Conservation (phyloP, 164 flowering plant species). For the Aristolochia californica region DNA sequence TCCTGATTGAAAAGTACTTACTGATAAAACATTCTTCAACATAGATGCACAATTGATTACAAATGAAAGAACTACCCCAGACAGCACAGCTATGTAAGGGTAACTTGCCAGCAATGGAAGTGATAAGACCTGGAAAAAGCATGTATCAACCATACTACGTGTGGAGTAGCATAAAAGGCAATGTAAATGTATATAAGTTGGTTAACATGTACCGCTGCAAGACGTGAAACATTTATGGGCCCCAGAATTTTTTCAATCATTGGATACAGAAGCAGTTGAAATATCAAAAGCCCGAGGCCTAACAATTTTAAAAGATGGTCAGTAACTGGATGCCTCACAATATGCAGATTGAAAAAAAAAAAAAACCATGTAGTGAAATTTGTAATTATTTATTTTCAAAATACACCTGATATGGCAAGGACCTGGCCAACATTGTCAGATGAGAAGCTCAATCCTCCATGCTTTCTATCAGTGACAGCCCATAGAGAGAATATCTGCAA, state of each 20-base stretch:
- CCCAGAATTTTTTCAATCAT: constrained; percentile 37
- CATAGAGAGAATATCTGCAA: constrained; percentile 64
- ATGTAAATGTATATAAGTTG: neutral
- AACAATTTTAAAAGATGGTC: neutral
- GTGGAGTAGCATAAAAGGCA: neutral
- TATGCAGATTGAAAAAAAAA: no score
- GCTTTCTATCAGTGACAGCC: constrained; percentile 46
- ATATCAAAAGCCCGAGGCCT: constrained; percentile 42
- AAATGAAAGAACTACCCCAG: constrained; percentile 36
- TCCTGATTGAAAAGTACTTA: constrained; percentile 23
- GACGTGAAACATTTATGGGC: constrained; percentile 30
- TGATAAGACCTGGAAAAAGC: constrained; percentile 27
- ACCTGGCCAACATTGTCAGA: constrained; percentile 48
- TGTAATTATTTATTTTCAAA: neutral
- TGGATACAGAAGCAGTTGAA: constrained; percentile 45
- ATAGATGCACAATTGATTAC: constrained; percentile 45
- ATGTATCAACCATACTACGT: neutral
- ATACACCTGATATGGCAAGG: constrained; percentile 54
- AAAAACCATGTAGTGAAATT: neutral
- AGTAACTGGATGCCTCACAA: neutral
- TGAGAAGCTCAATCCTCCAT: constrained; percentile 52
- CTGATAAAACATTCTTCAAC: constrained; percentile 49
- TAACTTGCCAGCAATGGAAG: constrained; percentile 50
- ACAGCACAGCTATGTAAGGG: constrained; percentile 45
- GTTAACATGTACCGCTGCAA: constrained; percentile 31